Evolutionary conservation across 2,329 filamentous ascomycete species (phyloP), one percentile per base, ranked within the genome.

Genomic region (Bimuria novae-zelandiae): DNA sequence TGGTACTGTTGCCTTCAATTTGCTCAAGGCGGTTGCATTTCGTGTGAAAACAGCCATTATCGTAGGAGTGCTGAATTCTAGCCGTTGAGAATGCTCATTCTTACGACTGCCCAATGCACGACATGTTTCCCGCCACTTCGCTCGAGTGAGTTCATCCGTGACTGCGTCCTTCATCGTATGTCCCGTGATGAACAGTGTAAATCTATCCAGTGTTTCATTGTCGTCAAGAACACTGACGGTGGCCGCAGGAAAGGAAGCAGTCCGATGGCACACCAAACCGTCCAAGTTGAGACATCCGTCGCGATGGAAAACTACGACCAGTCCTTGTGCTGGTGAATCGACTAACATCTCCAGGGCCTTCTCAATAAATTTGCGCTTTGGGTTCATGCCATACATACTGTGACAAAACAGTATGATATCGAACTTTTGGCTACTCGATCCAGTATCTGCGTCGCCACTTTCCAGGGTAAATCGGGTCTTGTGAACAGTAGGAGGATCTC

Each of bases 361-460:
- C 62, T 79, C 64, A 55, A 87, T 77, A 53, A 75, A 77, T 1
- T 12, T 64, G 16, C 56, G 61, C 57, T 82, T 81, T 2, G 76
- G 75, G 0, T 74, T 75, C 79, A 87, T 81, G 54, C 82, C 82
- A 57, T 87, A 85, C 79, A 87, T 79, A 70, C 84, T 85, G 64
- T 87, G 84, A 58, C 83, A 87, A 69, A 87, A 84, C 4, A 87
- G 62, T n/a, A 87, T 65, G 36, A 86, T 12, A 56, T 87, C 78
- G 60, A 79, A 87, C 53, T 72, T 77, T 19, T 76, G 64, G 27
- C 70, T 59, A 1, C 43, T n/a, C n/a, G n/a, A n/a, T n/a, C n/a
- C 27, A 49, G 66, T 56, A 29, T 35, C 60, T 11, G 48, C 63
- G 47, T 49, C 51, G 47, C n/a, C n/a, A n/a, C n/a, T n/a, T n/a